A percentile compares a stretch with the other conserved stretches of the same genome.
phyloP scores from a whole-genome alignment of 2,329 filamentous ascomycete species.

The Rhytidhysteron rufulum region DNA sequence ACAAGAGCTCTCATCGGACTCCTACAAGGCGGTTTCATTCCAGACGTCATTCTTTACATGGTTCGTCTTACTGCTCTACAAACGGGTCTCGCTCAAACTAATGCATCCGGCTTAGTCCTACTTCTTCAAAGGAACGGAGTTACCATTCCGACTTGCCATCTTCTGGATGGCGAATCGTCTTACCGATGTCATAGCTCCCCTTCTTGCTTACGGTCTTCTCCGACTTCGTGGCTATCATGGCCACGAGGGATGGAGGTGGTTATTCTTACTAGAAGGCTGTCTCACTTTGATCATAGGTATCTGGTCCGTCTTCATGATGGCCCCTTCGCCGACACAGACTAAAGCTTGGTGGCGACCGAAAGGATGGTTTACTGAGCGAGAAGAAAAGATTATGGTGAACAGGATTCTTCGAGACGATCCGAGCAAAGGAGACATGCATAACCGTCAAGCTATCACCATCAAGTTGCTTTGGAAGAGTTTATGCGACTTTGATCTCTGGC shows the following conservation, averaged over 20 bases:
- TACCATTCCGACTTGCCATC: conserved; percentile 59
- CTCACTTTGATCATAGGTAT: conserved; percentile 51
- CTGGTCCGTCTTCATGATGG: conserved; percentile 51
- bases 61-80: no score
- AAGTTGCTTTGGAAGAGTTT: conserved; percentile 17
- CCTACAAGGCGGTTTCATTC: conserved; percentile 50
- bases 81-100: no score
- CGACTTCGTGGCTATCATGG: conserved; percentile 2
- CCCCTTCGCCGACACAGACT: conserved; percentile 40
- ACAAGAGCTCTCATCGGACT: conserved; percentile 36
- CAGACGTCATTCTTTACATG: conserved; percentile 62
- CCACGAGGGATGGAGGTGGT: conserved; percentile 3
- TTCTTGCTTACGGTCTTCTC: conserved; percentile 44
- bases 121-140: conserved; percentile 66
- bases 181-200: conserved; percentile 49
- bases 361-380: conserved; percentile 62
- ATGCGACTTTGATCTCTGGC: conserved; percentile 29
- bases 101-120: no score
- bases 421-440: conserved; percentile 53
- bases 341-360: conserved; percentile 50
- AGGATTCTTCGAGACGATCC: conserved; percentile 57
- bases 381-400: conserved; percentile 65
- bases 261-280: conserved; percentile 42
- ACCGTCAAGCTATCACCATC: conserved; percentile 22
- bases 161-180: conserved; percentile 63